These are phyloP conservation scores for Solanum ossicruentum DNA, from an alignment of 257 asterid species.

Conservation along the genomic window DNA sequence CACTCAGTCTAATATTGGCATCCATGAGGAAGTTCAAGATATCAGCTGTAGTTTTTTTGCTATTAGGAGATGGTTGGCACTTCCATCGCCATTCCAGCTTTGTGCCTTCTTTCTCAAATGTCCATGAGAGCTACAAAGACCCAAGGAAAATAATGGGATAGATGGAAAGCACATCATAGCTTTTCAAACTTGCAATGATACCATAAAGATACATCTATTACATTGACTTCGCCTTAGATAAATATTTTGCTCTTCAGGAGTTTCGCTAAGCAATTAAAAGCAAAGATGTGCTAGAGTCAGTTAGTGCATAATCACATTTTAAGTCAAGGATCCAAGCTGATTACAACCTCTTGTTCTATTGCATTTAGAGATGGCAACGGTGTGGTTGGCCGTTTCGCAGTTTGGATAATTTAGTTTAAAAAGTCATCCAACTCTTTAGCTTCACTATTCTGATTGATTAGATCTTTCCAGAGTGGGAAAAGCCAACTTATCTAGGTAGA, in stretches of 20 bases:
- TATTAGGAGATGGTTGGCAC: constrained; percentile 49
- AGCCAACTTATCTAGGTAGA: not conserved
- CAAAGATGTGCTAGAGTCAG: not conserved
- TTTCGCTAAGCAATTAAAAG: not conserved
- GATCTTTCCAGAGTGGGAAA: not conserved
- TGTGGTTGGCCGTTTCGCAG: not conserved
- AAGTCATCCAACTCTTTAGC: not conserved
- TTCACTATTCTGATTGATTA: not conserved
- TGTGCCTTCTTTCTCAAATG: constrained; percentile 86
- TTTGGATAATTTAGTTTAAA: not conserved
- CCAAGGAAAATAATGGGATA: not conserved
- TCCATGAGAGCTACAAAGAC: constrained; percentile 64
- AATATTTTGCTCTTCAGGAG: not conserved
- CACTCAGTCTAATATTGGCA: constrained; percentile 76
- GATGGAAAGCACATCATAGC: not conserved
- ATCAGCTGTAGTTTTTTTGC: constrained; percentile 52
- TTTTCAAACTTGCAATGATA: not conserved
- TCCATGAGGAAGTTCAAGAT: constrained; percentile 91
- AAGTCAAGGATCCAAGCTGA: not conserved
- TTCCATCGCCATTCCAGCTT: constrained; percentile 98
- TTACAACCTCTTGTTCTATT: not conserved
- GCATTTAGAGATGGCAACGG: not conserved
- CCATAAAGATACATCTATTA: not conserved
- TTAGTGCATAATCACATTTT: not conserved
- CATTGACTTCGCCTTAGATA: not conserved